phyloP scores from a whole-genome alignment of 495 filamentous ascomycete species.

The Penicillium egyptiacum region DNA sequence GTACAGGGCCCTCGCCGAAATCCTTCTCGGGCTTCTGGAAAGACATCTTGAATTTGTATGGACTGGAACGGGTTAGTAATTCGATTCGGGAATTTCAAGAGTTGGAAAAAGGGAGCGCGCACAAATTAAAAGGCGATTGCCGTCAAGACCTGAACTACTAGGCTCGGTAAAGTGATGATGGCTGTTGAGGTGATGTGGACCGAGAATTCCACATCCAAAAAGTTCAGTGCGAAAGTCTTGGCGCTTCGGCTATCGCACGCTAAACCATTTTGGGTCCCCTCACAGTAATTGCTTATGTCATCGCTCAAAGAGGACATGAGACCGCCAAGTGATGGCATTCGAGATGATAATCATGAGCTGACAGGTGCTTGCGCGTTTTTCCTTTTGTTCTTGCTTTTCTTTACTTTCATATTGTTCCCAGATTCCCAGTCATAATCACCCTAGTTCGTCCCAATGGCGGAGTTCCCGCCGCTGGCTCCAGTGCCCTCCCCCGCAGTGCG shows the following conservation, averaged over 20 bases:
- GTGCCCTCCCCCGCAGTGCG: conserved; percentile 71
- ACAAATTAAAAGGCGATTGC: conserved; percentile 36
- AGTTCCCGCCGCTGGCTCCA: conserved; percentile 68
- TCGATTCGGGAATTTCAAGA: conserved; percentile 4
- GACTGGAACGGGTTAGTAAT: conserved; percentile 14
- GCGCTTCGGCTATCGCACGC: conserved; percentile 44
- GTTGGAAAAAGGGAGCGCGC: conserved; percentile 1
- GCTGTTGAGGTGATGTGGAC: conserved; percentile 39
- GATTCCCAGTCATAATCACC: neutral
- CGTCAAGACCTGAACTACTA: conserved; percentile 62
- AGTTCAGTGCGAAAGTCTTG: conserved; percentile 45
- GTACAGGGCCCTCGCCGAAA: conserved; percentile 78
- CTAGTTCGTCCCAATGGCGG: conserved; percentile 33
- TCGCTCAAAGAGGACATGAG: conserved; percentile 10
- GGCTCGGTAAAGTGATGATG: conserved; percentile 86
- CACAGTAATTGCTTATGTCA: conserved; percentile 28
- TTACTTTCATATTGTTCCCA: neutral
- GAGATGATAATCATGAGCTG: conserved; percentile 8
- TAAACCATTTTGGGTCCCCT: conserved; percentile 28
- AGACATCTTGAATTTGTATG: conserved; percentile 68
- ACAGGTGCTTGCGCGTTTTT: conserved; percentile 7
- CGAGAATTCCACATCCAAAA: conserved; percentile 25
- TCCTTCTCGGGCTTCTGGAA: conserved; percentile 97
- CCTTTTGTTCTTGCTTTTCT: neutral
- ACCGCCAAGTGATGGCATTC: conserved; percentile 3